Evolutionary conservation across 805 yeast genomes (phyloP).

Genomic region (Cyberlindnera bimundalis): DNA sequence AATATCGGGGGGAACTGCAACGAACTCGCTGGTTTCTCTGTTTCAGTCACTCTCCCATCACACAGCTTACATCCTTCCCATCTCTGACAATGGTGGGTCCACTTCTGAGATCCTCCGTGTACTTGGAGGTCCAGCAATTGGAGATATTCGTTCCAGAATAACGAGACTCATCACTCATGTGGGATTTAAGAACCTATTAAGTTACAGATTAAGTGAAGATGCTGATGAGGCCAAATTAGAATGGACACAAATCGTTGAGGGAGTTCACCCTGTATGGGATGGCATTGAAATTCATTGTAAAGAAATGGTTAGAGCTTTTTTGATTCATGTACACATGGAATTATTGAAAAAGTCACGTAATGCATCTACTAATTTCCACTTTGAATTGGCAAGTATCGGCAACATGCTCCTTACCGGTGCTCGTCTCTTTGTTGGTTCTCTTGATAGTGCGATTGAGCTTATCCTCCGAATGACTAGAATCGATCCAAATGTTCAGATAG

Average conservation of each 20-base stretch:
- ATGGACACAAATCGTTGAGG: conserved; percentile 80
- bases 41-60: conserved; percentile 43
- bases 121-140: conserved; percentile 93
- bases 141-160: conserved; percentile 82
- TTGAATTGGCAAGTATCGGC: conserved; percentile 80
- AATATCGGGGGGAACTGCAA: conserved; percentile 84
- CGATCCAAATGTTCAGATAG: conserved; percentile 48
- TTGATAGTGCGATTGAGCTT: conserved; percentile 80
- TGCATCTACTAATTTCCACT: conserved; percentile 56
- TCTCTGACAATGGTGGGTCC: conserved; percentile 93
- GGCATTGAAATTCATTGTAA: conserved; percentile 53
- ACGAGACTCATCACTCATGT: conserved; percentile 66
- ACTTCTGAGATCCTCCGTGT: conserved; percentile 84
- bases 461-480: conserved; percentile 61
- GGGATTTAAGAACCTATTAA: conserved; percentile 35
- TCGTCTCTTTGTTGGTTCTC: conserved; percentile 75
- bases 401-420: conserved; percentile 81
- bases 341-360: conserved; percentile 62
- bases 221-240: conserved; percentile 54
- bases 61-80: conserved; percentile 70
- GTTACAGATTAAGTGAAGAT: conserved; percentile 49
- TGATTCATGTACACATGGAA: conserved; percentile 77
- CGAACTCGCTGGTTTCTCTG: conserved; percentile 67
- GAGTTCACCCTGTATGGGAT: conserved; percentile 68
- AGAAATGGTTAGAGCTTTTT: conserved; percentile 72